A percentile compares a stretch with the other conserved stretches of the same genome.
These are phyloP conservation scores for Hypoxylon cercidicola DNA, from an alignment of 495 filamentous ascomycete species.

Conservation along the genomic window DNA sequence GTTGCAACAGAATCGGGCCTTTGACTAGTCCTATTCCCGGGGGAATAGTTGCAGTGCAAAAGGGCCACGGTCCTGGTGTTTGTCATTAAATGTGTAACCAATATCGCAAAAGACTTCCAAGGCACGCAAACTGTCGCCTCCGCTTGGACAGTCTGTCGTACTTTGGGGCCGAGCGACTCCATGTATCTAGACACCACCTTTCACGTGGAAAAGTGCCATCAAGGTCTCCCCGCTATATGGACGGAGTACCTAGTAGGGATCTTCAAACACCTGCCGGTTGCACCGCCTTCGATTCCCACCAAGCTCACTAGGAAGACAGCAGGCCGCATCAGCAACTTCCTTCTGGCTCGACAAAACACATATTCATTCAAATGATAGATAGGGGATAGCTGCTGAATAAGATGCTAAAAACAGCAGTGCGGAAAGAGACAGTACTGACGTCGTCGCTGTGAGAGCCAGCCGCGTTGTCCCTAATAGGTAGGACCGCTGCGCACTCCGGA, in stretches of 20 bases:
- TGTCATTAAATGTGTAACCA: constrained; percentile 18
- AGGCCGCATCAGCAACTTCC: constrained; percentile 24
- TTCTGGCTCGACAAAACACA: constrained; percentile 4
- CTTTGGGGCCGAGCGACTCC: constrained; percentile 17
- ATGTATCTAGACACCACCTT: constrained; percentile 22
- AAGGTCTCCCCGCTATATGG: constrained; percentile 33
- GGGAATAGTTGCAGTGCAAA: constrained; percentile 20
- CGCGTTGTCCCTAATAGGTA: constrained; percentile 43
- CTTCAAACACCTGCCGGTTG: constrained; percentile 20
- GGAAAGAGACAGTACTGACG: constrained; percentile 18
- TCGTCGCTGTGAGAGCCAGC: constrained; percentile 28
- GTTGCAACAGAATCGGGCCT: constrained; percentile 30
- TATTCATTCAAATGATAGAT: constrained; percentile 6
- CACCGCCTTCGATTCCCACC: constrained; percentile 17
- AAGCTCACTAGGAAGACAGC: constrained; percentile 18
- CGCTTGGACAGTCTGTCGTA: constrained; percentile 13
- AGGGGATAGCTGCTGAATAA: constrained; percentile 30
- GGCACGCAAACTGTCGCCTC: constrained; percentile 14
- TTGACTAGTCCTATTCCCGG: constrained; percentile 21
- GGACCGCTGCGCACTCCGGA: constrained; percentile 35
- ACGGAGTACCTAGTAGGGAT: constrained; percentile 18
- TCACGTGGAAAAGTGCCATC: constrained; percentile 42
- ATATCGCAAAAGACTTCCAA: constrained; percentile 7
- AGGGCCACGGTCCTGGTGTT: constrained; percentile 31
- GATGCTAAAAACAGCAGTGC: constrained; percentile 32